Percentiles rank a stretch among this genome's conserved stretches.
Evolutionary conservation across 1,284 basidiomycete genomes (phyloP).

Genomic region (Boletellus deceptivus): DNA sequence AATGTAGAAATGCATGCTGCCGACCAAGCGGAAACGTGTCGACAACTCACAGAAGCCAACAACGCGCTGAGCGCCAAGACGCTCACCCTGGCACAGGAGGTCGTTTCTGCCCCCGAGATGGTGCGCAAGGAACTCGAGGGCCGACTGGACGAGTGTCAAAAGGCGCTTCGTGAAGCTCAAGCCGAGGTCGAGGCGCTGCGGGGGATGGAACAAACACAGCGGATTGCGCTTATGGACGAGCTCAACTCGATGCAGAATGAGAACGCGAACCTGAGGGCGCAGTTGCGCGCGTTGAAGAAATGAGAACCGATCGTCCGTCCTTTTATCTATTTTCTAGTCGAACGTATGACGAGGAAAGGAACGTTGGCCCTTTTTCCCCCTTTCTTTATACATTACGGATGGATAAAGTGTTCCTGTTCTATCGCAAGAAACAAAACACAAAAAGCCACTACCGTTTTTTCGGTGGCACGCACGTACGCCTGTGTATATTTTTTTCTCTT

Average conservation of each 20-base stretch:
- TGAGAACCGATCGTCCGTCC: constrained; percentile 4
- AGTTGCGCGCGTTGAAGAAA: constrained; percentile 57
- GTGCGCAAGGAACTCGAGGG: constrained; percentile 56
- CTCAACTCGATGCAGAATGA: constrained; percentile 76
- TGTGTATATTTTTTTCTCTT: not conserved
- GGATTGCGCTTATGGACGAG: constrained; percentile 72
- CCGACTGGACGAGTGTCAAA: constrained; percentile 47
- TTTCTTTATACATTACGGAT: not conserved
- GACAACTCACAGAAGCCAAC: constrained; percentile 75
- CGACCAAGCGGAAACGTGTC: constrained; percentile 68
- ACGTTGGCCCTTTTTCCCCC: not conserved
- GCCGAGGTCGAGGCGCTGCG: constrained; percentile 60
- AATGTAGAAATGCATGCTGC: constrained; percentile 68
- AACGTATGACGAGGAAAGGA: not conserved
- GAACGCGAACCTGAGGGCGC: constrained; percentile 65
- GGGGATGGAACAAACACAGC: constrained; percentile 65
- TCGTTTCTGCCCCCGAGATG: constrained; percentile 56
- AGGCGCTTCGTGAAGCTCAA: constrained; percentile 45
- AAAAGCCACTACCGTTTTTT: not conserved
- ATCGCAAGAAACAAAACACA: not conserved
- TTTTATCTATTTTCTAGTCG: not conserved
- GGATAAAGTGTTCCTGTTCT: too few species aligned
- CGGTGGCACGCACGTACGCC: not conserved
- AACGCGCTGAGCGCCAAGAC: constrained; percentile 69
- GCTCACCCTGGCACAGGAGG: constrained; percentile 74